Percentiles rank a stretch among this genome's conserved stretches.
phyloP scores from a whole-genome alignment of 1,139 yeast species.

The Scheffersomyces insectosa region DNA sequence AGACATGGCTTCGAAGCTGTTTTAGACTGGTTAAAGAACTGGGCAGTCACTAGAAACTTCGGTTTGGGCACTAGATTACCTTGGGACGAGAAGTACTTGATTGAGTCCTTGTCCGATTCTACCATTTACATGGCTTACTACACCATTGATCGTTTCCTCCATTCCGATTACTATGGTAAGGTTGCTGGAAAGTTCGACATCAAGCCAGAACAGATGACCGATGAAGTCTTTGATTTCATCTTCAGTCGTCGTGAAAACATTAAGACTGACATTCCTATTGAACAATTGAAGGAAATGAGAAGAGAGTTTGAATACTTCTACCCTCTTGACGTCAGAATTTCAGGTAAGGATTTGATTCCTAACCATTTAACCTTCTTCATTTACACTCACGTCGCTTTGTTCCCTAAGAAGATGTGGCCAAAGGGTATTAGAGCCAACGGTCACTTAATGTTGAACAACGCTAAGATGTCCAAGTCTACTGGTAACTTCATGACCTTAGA shows the following conservation, averaged over 20 bases:
- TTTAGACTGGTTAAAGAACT: slow-evolving; percentile 93
- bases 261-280: slow-evolving; percentile 61
- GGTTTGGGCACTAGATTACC: slow-evolving; percentile 96
- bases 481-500: slow-evolving; percentile 95
- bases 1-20: slow-evolving; percentile 93
- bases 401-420: slow-evolving; percentile 93
- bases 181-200: slow-evolving; percentile 72
- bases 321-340: slow-evolving; percentile 86
- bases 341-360: slow-evolving; percentile 97
- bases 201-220: slow-evolving; percentile 83
- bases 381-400: slow-evolving; percentile 88
- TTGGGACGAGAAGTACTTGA: slow-evolving; percentile 93
- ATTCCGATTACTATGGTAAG: slow-evolving; percentile 82
- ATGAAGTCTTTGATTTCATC: slow-evolving; percentile 89
- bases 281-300: slow-evolving; percentile 71
- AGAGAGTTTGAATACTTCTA: slow-evolving; percentile 95
- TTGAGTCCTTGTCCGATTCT: slow-evolving; percentile 94
- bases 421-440: slow-evolving; percentile 93
- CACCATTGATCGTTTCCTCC: slow-evolving; percentile 85
- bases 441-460: slow-evolving; percentile 90
- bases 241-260: slow-evolving; percentile 71
- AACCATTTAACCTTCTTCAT: slow-evolving; percentile 96
- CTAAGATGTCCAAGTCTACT: slow-evolving; percentile 96
- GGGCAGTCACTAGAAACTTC: slow-evolving; percentile 98
- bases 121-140: slow-evolving; percentile 96